These are phyloP conservation scores for Termitomyces sp. DNA, from an alignment of 768 basidiomycete species.

Conservation along the genomic window DNA sequence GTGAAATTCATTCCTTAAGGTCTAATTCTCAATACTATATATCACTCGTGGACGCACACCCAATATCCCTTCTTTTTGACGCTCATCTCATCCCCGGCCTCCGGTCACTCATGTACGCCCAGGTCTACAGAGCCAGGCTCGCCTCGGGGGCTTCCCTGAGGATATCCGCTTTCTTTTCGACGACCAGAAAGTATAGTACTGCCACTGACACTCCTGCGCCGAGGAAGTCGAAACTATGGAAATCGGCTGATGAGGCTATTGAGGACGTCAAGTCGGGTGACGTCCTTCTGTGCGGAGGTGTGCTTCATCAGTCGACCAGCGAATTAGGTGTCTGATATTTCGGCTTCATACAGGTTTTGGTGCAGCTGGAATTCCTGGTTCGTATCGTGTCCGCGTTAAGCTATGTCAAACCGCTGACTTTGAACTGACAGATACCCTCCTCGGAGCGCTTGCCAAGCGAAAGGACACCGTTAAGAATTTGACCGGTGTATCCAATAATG, in stretches of 20 bases:
- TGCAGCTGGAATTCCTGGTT: conserved; percentile 83
- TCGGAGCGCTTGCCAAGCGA: conserved; percentile 69
- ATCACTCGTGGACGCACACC: neutral
- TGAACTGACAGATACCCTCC: conserved; percentile 63
- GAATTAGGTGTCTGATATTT: neutral
- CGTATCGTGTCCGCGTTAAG: conserved; percentile 6
- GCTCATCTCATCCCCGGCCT: neutral
- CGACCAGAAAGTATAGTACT: conserved; percentile 26
- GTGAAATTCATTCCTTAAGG: conserved; percentile 4
- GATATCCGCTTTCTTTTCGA: conserved; percentile 13
- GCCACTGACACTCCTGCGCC: conserved; percentile 24
- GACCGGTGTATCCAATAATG: conserved; percentile 87
- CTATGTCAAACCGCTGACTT: neutral
- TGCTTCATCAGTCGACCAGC: conserved; percentile 17
- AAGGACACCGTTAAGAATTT: conserved; percentile 61
- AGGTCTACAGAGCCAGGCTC: conserved; percentile 17
- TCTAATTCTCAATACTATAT: neutral
- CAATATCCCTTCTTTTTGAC: neutral
- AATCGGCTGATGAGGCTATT: conserved; percentile 77
- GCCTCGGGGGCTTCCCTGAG: conserved; percentile 15
- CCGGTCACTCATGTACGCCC: conserved; percentile 11
- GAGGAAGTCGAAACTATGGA: conserved; percentile 66
- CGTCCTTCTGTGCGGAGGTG: conserved; percentile 77
- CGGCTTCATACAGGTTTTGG: conserved; percentile 62
- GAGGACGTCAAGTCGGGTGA: conserved; percentile 78